Percentiles rank a stretch among this genome's conserved stretches.
phyloP scores from a whole-genome alignment of 1,284 basidiomycete species.

The Porogramme epimiltina region DNA sequence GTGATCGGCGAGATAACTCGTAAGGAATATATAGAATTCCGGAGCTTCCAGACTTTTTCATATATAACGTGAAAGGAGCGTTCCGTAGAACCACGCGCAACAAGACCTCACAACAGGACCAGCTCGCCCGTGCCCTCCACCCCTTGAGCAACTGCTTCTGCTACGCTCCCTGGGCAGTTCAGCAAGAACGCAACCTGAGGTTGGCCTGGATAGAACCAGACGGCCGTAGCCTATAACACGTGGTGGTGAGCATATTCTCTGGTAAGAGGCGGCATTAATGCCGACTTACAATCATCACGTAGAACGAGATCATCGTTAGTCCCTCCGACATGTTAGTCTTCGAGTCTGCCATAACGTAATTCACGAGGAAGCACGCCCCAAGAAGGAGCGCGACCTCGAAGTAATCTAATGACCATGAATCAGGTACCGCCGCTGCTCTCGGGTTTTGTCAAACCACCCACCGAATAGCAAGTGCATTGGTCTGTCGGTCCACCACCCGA shows the following conservation, averaged over 20 bases:
- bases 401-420: no score
- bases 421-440: no score
- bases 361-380: slow-evolving; percentile 69
- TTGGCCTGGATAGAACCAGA: slow-evolving; percentile 62
- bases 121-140: neutral
- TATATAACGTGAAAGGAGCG: no score
- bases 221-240: slow-evolving; percentile 41
- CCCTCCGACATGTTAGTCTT: slow-evolving; percentile 5
- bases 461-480: slow-evolving; percentile 42
- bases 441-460: slow-evolving; percentile 17
- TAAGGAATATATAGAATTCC: no score
- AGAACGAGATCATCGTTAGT: slow-evolving; percentile 2
- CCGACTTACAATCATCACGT: slow-evolving; percentile 3
- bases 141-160: slow-evolving; percentile 13
- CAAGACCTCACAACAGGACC: neutral
- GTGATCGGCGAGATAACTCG: no score
- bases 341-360: slow-evolving; percentile 60
- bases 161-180: slow-evolving; percentile 21
- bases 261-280: neutral
- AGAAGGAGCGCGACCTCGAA: slow-evolving; percentile 64
- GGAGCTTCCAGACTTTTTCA: no score
- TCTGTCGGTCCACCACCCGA: slow-evolving; percentile 39
- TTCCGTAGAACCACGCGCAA: no score
- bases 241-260: neutral
- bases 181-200: slow-evolving; percentile 37